phyloP scores from a whole-genome alignment of 345 rosid species.

The Arabidopsis suecica region DNA sequence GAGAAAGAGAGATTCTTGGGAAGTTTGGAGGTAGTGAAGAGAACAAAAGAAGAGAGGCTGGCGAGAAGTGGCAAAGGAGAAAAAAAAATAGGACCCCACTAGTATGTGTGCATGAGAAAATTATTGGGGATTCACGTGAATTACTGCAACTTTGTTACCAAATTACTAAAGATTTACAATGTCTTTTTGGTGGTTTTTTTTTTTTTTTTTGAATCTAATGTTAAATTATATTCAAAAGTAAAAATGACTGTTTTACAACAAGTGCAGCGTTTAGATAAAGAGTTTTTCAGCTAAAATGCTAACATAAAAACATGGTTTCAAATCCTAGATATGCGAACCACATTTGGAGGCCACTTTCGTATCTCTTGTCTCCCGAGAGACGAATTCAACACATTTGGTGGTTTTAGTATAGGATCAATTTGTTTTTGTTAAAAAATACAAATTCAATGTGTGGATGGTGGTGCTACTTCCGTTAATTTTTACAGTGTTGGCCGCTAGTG shows the following conservation, averaged over 20 bases:
- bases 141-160: slow-evolving; percentile 39
- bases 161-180: slow-evolving; percentile 21
- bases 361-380: no score
- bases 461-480: slow-evolving; percentile 30
- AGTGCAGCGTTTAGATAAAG: no score
- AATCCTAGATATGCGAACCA: no score
- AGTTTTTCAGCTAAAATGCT: no score
- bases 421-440: neutral
- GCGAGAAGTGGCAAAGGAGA: slow-evolving; percentile 41
- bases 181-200: slow-evolving; percentile 17
- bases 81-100: slow-evolving; percentile 38
- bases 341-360: no score
- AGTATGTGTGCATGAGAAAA: slow-evolving; percentile 48
- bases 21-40: slow-evolving; percentile 49
- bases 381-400: no score
- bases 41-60: slow-evolving; percentile 47
- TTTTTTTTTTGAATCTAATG: no score
- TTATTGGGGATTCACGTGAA: slow-evolving; percentile 46
- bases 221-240: no score
- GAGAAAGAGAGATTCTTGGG: slow-evolving; percentile 48
- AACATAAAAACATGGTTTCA: no score
- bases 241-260: no score
- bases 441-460: slow-evolving; percentile 19
- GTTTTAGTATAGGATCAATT: slow-evolving; percentile 12
- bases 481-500: slow-evolving; percentile 35